phyloP scores from a whole-genome alignment of 345 rosid genomes.

The Passiflora organensis region DNA sequence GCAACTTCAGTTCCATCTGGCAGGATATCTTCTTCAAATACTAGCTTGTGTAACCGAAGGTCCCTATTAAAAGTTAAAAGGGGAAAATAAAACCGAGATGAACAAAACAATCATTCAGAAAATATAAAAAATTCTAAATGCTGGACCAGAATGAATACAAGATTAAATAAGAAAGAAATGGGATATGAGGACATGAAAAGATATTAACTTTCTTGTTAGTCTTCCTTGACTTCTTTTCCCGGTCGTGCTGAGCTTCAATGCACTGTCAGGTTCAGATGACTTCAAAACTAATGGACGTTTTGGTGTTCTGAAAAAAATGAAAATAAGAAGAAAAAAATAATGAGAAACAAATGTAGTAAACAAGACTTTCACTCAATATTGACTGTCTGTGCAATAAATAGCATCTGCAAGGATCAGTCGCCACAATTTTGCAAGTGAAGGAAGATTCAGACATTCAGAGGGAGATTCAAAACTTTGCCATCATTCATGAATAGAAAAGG shows the following conservation, averaged over 20 bases:
- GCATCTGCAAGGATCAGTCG: too few species aligned
- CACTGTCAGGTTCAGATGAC: constrained; percentile 18
- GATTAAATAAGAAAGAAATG: constrained; percentile 5
- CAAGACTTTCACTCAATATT: not conserved
- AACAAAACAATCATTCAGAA: constrained; percentile 12
- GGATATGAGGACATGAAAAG: not conserved
- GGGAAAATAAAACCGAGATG: constrained; percentile 7
- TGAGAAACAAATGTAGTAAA: not conserved
- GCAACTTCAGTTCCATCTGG: constrained; percentile 91
- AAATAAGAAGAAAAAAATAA: constrained; percentile 7
- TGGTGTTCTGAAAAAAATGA: constrained; percentile 42
- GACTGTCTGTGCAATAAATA: not conserved
- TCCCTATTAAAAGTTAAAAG: constrained; percentile 48
- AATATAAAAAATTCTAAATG: constrained; percentile 2
- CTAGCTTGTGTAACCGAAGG: constrained; percentile 74
- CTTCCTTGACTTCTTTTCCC: constrained; percentile 53
- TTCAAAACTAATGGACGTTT: constrained; percentile 29
- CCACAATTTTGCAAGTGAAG: too few species aligned
- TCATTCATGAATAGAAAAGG: too few species aligned
- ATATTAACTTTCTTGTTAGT: constrained; percentile 70
- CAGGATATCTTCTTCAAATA: constrained; percentile 75
- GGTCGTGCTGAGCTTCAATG: constrained; percentile 33
- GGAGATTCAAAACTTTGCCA: too few species aligned
- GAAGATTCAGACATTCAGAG: too few species aligned
- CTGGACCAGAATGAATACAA: constrained; percentile 3